Evolutionary conservation across 2,329 filamentous ascomycete species (phyloP), one percentile per base, ranked within the genome.

Genomic region (Fusarium ramigenum): DNA sequence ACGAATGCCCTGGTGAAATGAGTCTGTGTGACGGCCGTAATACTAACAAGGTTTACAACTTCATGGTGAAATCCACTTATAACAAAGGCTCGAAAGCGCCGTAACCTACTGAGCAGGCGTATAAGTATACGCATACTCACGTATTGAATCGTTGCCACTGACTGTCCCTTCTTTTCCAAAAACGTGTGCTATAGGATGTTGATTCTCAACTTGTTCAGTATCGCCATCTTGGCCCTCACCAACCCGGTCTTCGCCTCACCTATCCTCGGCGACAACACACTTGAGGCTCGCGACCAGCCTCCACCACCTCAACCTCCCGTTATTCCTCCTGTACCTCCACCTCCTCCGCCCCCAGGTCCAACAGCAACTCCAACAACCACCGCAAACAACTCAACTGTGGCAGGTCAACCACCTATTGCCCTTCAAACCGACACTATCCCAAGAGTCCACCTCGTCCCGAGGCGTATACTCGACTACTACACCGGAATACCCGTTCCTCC

Each of bases 1-100:
- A 10, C 3, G n/a, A 23, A 5, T 18, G 15, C 10, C 4, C 18
- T n/a, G 16, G 2, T 19, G 10, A 2, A 5, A 3, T 0, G 11
- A 23, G 47, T 52, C 11, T n/a, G n/a, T n/a, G n/a, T n/a, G n/a
- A n/a, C n/a, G n/a, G n/a, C n/a, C n/a, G n/a, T n/a, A n/a, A n/a
- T n/a, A n/a, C n/a, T n/a, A n/a, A n/a, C n/a, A n/a, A n/a, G n/a
- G n/a, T n/a, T n/a, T n/a, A n/a, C n/a, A n/a, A n/a, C n/a, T n/a
- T n/a, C n/a, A n/a, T n/a, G n/a, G n/a, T n/a, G n/a, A n/a, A n/a
- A n/a, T n/a, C n/a, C n/a, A n/a, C n/a, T n/a, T n/a, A n/a, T n/a
- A n/a, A n/a, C n/a, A n/a, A n/a, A n/a, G n/a, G n/a, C n/a, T n/a
- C n/a, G n/a, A n/a, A n/a, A n/a, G n/a, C n/a, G n/a, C n/a, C n/a